phyloP scores from a whole-genome alignment of 768 basidiomycete species.

The Cyathus striatus region DNA sequence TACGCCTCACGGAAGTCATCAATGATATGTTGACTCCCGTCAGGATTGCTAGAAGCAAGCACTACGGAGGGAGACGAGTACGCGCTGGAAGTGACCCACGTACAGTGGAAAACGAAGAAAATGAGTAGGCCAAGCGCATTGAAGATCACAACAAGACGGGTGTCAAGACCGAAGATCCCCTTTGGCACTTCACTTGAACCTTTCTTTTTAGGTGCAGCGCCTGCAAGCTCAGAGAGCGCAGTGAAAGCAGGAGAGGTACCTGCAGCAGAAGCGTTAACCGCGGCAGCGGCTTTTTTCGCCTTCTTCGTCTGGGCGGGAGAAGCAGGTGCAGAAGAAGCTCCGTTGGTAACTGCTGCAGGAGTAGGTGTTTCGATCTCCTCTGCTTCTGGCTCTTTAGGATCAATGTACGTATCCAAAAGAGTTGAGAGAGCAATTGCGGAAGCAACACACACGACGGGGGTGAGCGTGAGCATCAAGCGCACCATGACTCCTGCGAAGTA shows the following conservation, averaged over 20 bases:
- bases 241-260: constrained; percentile 24
- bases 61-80: constrained; percentile 99
- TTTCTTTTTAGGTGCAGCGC: constrained; percentile 28
- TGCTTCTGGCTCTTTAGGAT: constrained; percentile 65
- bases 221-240: constrained; percentile 34
- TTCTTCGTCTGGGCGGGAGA: constrained; percentile 44
- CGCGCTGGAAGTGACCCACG: constrained; percentile 90
- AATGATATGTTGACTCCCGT: constrained; percentile 91
- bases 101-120: constrained; percentile 95
- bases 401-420: constrained; percentile 85
- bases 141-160: constrained; percentile 68
- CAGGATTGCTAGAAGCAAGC: constrained; percentile 68
- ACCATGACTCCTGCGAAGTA: constrained; percentile 99
- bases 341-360: constrained; percentile 12
- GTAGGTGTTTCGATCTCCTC: constrained; percentile 15
- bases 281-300: constrained; percentile 46
- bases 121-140: constrained; percentile 75
- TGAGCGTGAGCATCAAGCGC: constrained; percentile 94
- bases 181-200: constrained; percentile 26
- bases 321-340: constrained; percentile 21
- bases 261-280: constrained; percentile 19
- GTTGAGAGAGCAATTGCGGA: constrained; percentile 88
- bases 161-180: constrained; percentile 85
- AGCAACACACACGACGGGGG: constrained; percentile 92
- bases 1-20: constrained; percentile 99